phyloP scores from a whole-genome alignment of 2,329 filamentous ascomycete genomes.

The Penicillium sp. region DNA sequence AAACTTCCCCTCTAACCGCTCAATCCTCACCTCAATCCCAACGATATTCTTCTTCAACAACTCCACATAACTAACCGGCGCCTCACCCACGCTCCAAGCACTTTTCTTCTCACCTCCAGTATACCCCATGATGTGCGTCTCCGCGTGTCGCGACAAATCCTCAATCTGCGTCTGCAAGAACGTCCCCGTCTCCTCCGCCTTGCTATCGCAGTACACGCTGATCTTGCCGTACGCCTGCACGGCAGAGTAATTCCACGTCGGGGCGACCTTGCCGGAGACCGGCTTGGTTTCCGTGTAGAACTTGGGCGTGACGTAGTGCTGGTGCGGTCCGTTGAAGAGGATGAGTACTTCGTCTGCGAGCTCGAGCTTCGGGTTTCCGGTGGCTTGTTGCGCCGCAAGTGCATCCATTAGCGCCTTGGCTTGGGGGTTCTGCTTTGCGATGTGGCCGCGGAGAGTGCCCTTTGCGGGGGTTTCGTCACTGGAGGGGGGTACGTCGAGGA shows the following conservation, averaged over 20 bases:
- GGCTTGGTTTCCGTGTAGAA: conserved; percentile 65
- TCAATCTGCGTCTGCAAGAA: conserved; percentile 54
- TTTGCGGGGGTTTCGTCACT: conserved; percentile 33
- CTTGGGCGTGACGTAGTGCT: conserved; percentile 64
- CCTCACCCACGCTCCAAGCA: conserved; percentile 59
- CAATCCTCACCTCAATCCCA: conserved; percentile 58
- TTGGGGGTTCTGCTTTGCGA: conserved; percentile 10
- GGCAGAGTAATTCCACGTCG: conserved; percentile 65
- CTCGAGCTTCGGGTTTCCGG: conserved; percentile 46
- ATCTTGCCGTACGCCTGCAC: conserved; percentile 61
- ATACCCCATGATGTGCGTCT: conserved; percentile 57
- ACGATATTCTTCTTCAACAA: conserved; percentile 58
- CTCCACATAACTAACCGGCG: conserved; percentile 56
- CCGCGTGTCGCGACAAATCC: conserved; percentile 52
- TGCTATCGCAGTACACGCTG: conserved; percentile 52
- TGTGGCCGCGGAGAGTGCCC: conserved; percentile 55
- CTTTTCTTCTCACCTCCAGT: conserved; percentile 49
- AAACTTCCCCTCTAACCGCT: conserved; percentile 57
- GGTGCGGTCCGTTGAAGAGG: conserved; percentile 56
- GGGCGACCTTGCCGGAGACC: conserved; percentile 59
- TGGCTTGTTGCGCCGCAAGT: conserved; percentile 57
- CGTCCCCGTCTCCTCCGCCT: conserved; percentile 41
- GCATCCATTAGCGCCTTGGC: conserved; percentile 7
- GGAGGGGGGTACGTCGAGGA: conserved; percentile 48
- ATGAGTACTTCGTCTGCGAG: conserved; percentile 56